phyloP scores from a whole-genome alignment of 495 filamentous ascomycete genomes.

The Xylaria curta region DNA sequence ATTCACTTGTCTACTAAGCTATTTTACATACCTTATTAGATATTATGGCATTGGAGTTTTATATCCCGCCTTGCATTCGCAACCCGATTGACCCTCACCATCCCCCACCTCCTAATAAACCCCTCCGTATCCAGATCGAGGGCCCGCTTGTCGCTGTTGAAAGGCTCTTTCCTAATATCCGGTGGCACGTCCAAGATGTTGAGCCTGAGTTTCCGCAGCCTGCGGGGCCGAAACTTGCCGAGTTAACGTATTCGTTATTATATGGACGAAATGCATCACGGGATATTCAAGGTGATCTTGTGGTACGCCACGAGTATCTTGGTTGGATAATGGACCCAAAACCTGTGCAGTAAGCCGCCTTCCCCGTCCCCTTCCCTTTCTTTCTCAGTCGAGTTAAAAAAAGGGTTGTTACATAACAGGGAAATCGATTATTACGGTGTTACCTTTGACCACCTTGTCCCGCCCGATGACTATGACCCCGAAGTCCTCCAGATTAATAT shows the following conservation, averaged over 20 bases:
- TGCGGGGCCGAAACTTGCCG: slow-evolving; percentile 39
- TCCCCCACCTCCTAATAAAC: slow-evolving; percentile 34
- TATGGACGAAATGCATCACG: slow-evolving; percentile 34
- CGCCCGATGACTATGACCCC: slow-evolving; percentile 38
- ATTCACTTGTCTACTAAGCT: no score
- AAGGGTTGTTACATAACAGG: slow-evolving; percentile 25
- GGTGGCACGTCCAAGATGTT: slow-evolving; percentile 32
- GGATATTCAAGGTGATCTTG: slow-evolving; percentile 33
- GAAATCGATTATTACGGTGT: slow-evolving; percentile 50
- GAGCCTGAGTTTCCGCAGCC: slow-evolving; percentile 35
- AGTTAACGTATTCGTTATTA: slow-evolving; percentile 35
- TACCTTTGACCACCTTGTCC: slow-evolving; percentile 49
- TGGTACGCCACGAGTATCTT: slow-evolving; percentile 34
- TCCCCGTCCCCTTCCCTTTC: neutral
- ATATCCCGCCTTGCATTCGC: slow-evolving; percentile 29
- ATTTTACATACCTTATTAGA: neutral
- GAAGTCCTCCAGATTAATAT: slow-evolving; percentile 42
- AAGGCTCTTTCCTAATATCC: slow-evolving; percentile 36
- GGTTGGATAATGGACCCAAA: slow-evolving; percentile 24
- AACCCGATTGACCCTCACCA: slow-evolving; percentile 33
- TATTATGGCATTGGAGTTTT: slow-evolving; percentile 24
- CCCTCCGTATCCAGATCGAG: slow-evolving; percentile 43
- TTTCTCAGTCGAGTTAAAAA: slow-evolving; percentile 6
- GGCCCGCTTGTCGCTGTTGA: slow-evolving; percentile 38
- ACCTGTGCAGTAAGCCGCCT: slow-evolving; percentile 5